Evolutionary conservation across 306 rosid genomes (phyloP).

Genomic region (Arachis hypogaea): DNA sequence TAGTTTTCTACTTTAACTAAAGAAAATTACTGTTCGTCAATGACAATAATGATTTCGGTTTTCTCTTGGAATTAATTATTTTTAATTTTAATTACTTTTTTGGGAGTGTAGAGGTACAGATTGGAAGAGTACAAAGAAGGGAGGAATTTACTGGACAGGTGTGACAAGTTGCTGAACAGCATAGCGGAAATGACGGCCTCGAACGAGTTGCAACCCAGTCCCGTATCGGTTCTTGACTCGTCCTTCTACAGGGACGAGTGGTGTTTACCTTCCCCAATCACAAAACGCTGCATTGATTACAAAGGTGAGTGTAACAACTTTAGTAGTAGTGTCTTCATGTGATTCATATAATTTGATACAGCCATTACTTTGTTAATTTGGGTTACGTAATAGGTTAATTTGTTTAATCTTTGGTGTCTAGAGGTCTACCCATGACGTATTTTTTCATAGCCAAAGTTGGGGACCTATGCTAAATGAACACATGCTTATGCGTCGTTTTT

Average conservation of each 20-base stretch:
- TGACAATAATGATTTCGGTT: too few species aligned
- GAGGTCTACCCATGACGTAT: not conserved
- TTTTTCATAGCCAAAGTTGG: not conserved
- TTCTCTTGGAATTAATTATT: not conserved
- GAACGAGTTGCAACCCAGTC: slow-evolving; percentile 92
- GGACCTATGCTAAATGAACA: not conserved
- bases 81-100: not conserved
- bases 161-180: slow-evolving; percentile 79
- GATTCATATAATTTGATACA: not conserved
- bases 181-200: slow-evolving; percentile 76
- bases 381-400: not conserved
- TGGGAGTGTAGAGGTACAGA: slow-evolving; percentile 55
- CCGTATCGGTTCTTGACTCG: slow-evolving; percentile 90
- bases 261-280: slow-evolving; percentile 78
- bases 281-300: slow-evolving; percentile 84
- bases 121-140: slow-evolving; percentile 73
- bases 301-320: slow-evolving; percentile 54
- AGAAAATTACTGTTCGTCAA: not conserved
- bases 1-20: not conserved
- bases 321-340: not conserved
- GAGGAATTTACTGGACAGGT: slow-evolving; percentile 71
- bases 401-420: not conserved
- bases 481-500: not conserved
- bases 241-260: slow-evolving; percentile 89
- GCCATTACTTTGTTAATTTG: not conserved